A percentile compares a stretch with the other conserved stretches of the same genome.
Evolutionary conservation across 306 rosid species (phyloP).

Genomic region (Cajanus cajan): DNA sequence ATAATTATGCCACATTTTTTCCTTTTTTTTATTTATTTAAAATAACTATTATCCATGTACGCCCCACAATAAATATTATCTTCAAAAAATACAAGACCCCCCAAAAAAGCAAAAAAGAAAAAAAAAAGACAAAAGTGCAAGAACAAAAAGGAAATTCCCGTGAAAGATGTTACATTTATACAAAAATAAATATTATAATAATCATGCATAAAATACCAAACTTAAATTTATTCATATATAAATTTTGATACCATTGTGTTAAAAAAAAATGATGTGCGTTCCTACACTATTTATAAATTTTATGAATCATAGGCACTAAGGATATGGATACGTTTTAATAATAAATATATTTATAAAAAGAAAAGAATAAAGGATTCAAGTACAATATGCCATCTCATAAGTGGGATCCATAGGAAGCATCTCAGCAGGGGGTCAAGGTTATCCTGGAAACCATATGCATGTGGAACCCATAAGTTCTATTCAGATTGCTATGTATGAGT

Average conservation of each 20-base stretch:
- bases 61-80: background rate
- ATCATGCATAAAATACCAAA: background rate
- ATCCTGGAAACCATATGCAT: slow-evolving; percentile 27
- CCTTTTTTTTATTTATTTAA: too few relatives aligned
- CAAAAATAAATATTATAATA: background rate
- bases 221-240: background rate
- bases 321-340: background rate
- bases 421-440: slow-evolving; percentile 29
- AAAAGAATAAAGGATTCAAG: background rate
- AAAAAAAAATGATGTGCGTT: background rate
- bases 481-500: slow-evolving; percentile 28
- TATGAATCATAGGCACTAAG: background rate
- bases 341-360: too few relatives aligned
- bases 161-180: background rate
- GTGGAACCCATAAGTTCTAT: slow-evolving; percentile 38
- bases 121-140: background rate
- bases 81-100: background rate
- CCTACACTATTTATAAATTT: background rate
- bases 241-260: background rate
- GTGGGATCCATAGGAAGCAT: slow-evolving; percentile 20
- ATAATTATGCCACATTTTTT: background rate
- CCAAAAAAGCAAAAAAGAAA: background rate
- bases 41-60: background rate
- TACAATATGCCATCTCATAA: slow-evolving; percentile 21
- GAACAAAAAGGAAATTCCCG: background rate